phyloP scores from a whole-genome alignment of 129 eudicot species.

The Cynara cardunculus region DNA sequence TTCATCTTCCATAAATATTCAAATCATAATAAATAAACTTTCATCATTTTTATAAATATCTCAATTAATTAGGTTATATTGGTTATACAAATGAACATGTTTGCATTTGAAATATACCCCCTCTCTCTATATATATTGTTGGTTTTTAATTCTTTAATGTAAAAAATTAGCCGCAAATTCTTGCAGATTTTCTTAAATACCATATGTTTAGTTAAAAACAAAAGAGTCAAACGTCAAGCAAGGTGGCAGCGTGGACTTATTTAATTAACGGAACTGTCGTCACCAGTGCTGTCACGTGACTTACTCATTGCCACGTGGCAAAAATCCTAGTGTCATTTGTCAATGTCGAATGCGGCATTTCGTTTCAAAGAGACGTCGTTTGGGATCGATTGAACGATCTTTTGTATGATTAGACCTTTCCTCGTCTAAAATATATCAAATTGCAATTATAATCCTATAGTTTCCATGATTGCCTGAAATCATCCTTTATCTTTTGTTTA shows the following conservation, averaged over 20 bases:
- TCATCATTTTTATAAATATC: too few species aligned
- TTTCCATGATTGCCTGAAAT: neutral
- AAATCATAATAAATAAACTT: too few species aligned
- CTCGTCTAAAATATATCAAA: neutral
- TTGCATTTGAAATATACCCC: too few species aligned
- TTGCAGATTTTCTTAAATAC: too few species aligned
- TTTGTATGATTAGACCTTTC: neutral
- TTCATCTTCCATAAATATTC: too few species aligned
- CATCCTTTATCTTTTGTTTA: neutral
- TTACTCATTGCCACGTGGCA: constrained; percentile 33
- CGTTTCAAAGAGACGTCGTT: neutral
- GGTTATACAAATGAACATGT: too few species aligned
- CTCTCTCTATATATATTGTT: too few species aligned
- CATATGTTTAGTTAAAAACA: neutral
- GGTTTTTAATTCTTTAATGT: too few species aligned
- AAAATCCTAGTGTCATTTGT: neutral
- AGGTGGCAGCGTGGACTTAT: constrained; percentile 20
- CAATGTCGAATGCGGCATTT: neutral
- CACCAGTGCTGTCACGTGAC: constrained; percentile 32
- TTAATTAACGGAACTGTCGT: constrained; percentile 34
- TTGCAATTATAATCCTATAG: neutral
- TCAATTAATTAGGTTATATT: too few species aligned
- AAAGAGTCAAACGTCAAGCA: neutral
- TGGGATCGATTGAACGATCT: neutral
- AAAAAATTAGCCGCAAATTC: too few species aligned